These are phyloP conservation scores for Gillenia trifoliata DNA, from an alignment of 306 rosid genomes.

Conservation along the genomic window DNA sequence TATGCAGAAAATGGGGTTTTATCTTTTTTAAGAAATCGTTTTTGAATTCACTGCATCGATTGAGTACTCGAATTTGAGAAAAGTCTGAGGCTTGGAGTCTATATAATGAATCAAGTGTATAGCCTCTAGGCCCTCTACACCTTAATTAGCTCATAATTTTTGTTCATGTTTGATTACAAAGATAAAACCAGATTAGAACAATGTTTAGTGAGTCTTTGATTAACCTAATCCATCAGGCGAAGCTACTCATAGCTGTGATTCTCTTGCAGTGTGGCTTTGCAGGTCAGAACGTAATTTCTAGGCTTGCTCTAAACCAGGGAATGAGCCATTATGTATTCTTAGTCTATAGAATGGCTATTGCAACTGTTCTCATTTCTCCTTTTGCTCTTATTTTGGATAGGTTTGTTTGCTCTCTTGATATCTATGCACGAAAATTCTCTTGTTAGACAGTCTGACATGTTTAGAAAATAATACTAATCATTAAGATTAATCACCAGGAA, in stretches of 20 bases:
- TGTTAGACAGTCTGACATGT: not conserved
- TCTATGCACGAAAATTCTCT: not conserved
- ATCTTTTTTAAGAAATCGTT: not conserved
- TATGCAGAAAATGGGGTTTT: not conserved
- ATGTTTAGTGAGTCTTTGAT: not conserved
- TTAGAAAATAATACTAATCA: not conserved
- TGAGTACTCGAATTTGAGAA: not conserved
- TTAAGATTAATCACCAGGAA: not conserved
- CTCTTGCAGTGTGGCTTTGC: conserved; percentile 29
- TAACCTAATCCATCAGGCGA: conserved; percentile 2
- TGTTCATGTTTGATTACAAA: not conserved
- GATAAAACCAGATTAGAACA: not conserved
- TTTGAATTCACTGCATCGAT: not conserved
- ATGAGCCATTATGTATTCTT: conserved; percentile 30
- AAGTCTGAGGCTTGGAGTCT: not conserved
- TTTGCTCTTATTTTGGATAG: conserved; percentile 29
- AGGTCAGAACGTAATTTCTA: conserved; percentile 25
- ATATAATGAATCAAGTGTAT: not conserved
- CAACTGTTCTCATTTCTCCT: conserved; percentile 30
- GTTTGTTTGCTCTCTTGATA: not conserved
- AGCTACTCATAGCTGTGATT: conserved; percentile 20
- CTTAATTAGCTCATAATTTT: not conserved
- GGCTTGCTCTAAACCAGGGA: conserved; percentile 34
- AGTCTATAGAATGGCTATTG: conserved; percentile 28
- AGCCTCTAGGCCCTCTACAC: not conserved